Base-by-base conservation (phyloP, 108 stramenopile genomes). In the Cyclotella distinguenda region DNA sequence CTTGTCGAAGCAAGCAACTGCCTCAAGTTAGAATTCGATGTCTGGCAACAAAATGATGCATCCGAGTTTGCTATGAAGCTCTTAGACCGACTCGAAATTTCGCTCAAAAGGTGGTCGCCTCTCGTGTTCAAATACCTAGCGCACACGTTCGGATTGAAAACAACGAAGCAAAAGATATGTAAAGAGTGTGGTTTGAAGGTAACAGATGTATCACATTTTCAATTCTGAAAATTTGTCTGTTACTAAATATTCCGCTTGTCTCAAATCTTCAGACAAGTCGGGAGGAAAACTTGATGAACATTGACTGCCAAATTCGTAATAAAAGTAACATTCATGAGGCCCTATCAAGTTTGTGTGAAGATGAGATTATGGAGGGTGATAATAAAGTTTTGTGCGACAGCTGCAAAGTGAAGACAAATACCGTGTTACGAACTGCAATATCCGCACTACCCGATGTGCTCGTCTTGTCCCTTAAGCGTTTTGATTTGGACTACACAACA, bases 41-140 rank as follows among this genome's bases (percentile, higher is more conserved):
- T 98, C 39, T 97, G 95, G 93, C 98, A 98, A 69, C 98, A 98
- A 74, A 98, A 98, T 67, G 98, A 98, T 66, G 96, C 98, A n/a
- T 87, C 94, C 15, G 98, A 98, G 63, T 98, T 97, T 69, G 91
- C 91, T 13, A 94, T 92, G 66, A 97, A 97, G 68, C 81, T 98
- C 7, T 81, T 98, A 15, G 98, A 98, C 68, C 75, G 87, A 40
- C 67, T 98, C 6, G 97, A 98, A 71, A 85, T 84, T 1, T 77
- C 94, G 6, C 63, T 96, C 57, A 95, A 93, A 74, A 80, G 79
- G 22, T 90, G 88, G 89, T 86, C 90, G 1, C 91, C 92, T 18
- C 74, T 79, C 32, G 70, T 83, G 36, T 91, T 92, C 55, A 74
- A 80, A 45, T 93, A 91, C 64, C 64, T 95, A 40, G 88, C 87